Evolutionary conservation across 768 basidiomycete species (phyloP), one percentile per base, ranked within the genome.

Genomic region (Leucocoprinus birnbaumii): DNA sequence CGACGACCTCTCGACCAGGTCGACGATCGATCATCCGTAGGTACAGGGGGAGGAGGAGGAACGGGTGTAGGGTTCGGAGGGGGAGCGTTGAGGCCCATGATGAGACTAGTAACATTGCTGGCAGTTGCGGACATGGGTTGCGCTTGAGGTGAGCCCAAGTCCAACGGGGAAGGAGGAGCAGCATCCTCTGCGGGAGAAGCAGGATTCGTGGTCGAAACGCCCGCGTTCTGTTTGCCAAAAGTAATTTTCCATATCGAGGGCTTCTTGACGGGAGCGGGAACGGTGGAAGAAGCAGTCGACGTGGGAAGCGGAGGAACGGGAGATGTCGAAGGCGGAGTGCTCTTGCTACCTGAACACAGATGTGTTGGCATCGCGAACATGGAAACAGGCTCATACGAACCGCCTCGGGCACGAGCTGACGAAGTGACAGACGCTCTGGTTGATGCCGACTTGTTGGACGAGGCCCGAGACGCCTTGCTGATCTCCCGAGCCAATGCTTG

Each of bases 401-500:
- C 62, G 21, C 41, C 49, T 52, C 60, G 66, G 45, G 58, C 58
- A 56, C 63, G 66, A 56, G 61, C 61, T 27, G 63, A 56, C 14
- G 66, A 64, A n/a, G 68, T 66, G 25, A 67, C 60, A 2, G 67
- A 62, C 19, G 65, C 60, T 49, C 62, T 68, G 35, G 65, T 68
- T 19, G 71, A 71, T 18, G 62, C 61, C 9, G 72, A 71, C 27
- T 64, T 66, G 31, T 60, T 62, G 5, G 68, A 71, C 0, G 78
- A 78, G 8, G 78, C 71, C 53, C 73, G 77, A 16, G 83, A 83
- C 1, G 82, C 84, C 57, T 79, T 80, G 63, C 87, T 89, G 62
- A 96, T 83, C 71, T 95, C 90, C 58, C 94, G 79, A 19, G 89
- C 94, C 31, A 96, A 78, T 3, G 82, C 77, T 66, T 96, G 90